These are phyloP conservation scores for Boletus pseudo-olivaceus DNA, from an alignment of 768 basidiomycete genomes.

Conservation along the genomic window DNA sequence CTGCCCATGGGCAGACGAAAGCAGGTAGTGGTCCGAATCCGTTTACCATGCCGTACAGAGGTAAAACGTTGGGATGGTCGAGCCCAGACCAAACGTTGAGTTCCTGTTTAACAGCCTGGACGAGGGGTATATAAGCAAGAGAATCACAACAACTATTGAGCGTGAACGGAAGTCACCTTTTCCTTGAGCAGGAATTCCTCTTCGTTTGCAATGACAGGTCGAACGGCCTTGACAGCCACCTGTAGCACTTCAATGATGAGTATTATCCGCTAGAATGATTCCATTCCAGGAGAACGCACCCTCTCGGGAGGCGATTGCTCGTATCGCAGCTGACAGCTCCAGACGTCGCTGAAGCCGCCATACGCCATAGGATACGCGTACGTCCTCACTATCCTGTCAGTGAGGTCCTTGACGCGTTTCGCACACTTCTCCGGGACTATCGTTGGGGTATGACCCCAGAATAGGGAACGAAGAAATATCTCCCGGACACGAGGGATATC, in stretches of 20 bases:
- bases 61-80: slow-evolving; percentile 28
- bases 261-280: not conserved
- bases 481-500: not conserved
- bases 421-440: not conserved
- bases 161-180: slow-evolving; percentile 6
- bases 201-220: not conserved
- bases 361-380: slow-evolving; percentile 22
- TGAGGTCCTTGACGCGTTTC: slow-evolving; percentile 12
- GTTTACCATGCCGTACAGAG: slow-evolving; percentile 25
- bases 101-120: slow-evolving; percentile 28
- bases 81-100: slow-evolving; percentile 30
- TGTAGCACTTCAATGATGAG: not conserved
- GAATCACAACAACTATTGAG: not conserved
- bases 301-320: not conserved
- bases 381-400: slow-evolving; percentile 10
- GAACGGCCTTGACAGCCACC: slow-evolving; percentile 30
- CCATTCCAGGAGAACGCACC: slow-evolving; percentile 7
- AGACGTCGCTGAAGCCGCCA: slow-evolving; percentile 31
- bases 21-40: slow-evolving; percentile 29
- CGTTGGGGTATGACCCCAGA: not conserved
- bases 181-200: slow-evolving; percentile 10
- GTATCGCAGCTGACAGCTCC: slow-evolving; percentile 16
- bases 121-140: not conserved
- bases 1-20: slow-evolving; percentile 35
- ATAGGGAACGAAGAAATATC: not conserved